Evolutionary conservation across 2,329 filamentous ascomycete genomes (phyloP).

Genomic region (Microsporum canis): DNA sequence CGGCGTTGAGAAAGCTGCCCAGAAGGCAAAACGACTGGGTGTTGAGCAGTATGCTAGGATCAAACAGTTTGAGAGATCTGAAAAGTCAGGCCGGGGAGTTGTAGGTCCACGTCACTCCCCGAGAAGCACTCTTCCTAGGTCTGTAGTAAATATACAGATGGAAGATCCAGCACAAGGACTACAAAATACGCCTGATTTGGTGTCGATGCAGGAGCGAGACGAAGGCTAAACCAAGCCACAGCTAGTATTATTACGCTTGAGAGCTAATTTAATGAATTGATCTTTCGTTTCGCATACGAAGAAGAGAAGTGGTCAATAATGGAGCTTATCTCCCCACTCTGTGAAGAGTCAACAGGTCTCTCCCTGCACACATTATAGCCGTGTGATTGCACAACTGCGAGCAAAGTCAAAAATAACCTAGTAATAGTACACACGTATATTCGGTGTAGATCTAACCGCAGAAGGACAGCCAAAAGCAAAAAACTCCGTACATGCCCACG

Average conservation of each 20-base stretch:
- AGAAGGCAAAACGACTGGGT: not conserved
- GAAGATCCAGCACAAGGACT: not conserved
- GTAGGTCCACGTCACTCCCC: not conserved
- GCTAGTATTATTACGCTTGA: not conserved
- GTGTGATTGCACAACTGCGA: not conserved
- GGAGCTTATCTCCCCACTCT: not conserved
- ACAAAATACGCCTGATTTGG: not conserved
- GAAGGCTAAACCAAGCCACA: not conserved
- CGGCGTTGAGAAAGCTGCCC: conserved; percentile 13
- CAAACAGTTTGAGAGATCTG: not conserved
- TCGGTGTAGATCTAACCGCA: not conserved
- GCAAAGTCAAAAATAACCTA: not conserved
- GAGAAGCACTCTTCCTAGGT: not conserved
- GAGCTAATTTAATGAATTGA: not conserved
- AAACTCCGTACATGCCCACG: conserved; percentile 5
- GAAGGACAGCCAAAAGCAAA: not conserved
- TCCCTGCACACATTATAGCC: not conserved
- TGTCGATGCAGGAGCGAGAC: not conserved
- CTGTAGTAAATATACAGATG: not conserved
- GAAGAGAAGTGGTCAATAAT: not conserved
- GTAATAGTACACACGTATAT: not conserved
- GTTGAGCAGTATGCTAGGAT: not conserved
- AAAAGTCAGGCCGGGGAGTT: not conserved
- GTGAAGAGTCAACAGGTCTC: not conserved
- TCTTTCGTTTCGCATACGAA: not conserved